Evolutionary conservation across 2,329 filamentous ascomycete genomes (phyloP), one percentile per base, ranked within the genome.

Genomic region (Clonostachys byssicola): DNA sequence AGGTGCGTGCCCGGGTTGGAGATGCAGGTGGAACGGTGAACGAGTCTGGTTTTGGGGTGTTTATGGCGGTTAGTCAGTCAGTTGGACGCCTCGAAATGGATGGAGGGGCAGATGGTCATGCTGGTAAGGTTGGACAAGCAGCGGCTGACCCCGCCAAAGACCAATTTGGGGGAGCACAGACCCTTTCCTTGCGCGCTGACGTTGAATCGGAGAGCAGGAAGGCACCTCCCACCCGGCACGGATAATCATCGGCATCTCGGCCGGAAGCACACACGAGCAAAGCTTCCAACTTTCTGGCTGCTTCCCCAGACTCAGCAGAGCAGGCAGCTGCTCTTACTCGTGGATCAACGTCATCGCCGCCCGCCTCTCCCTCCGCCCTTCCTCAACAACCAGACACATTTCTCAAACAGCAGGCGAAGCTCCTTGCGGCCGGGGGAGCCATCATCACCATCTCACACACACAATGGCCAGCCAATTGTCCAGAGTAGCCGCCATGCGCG

Each of bases 381-480:
- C 17, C 40, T 12, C 16, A 30, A 43, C 42, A 30, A 43, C 30
- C 14, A 43, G 30, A 12, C 20, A 14, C 42, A 10, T 16, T 36
- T 44, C 10, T 36, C 14, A 13, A 13, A 17, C 12, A 13, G 23
- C 23, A 30, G 23, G 23, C 23, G 42, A 33, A 35, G 42, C 38
- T 33, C 33, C 42, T 17, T 33, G 38, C 16, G 42, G 42, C 33
- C 34, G 42, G 38, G 42, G 42, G 23, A 44, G 42, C 42, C 38
- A 18, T 13, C 18, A n/a, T 13, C 42, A 17, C 30, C n/a, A 44
- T 30, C 23, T 30, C 23, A 23, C 18, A 34, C n/a, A 12, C 47
- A 34, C 36, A 13, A 49, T 49, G 47, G 20, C 47, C 33, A 34
- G 40, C n/a, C 44, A 46, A 49, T 43, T 49, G 41, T 41, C 47